Base-by-base conservation (phyloP, 164 flowering plant species). In the Pachysandra terminalis region DNA sequence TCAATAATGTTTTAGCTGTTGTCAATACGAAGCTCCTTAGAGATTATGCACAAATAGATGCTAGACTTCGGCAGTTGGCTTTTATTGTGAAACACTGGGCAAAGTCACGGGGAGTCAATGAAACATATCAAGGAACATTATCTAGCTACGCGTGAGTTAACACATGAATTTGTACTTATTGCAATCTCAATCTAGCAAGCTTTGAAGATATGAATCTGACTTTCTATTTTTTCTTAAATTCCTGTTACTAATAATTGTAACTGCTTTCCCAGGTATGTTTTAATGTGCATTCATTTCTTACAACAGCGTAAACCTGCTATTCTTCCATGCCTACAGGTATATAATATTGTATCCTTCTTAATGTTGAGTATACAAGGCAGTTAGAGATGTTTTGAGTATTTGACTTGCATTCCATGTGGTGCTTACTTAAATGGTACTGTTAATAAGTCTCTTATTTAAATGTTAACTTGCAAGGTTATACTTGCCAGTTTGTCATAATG, bases 141-240 rank as follows among this genome's bases (percentile, higher is more conserved):
- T 96, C 99, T 62, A 96, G 99, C 81, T 96, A 96, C 78, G 97
- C 99, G 98, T 95, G 82, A 89, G 98, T 92, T 54, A 9, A n/a
- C 72, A 45, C 58, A 21, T 55, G 53, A 59, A 9, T 49, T 59
- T n/a, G 32, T 35, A 32, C 1, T 1, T 26, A 35, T 27, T 15
- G 15, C 19, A 26, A 59, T n/a, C 45, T 56, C 21, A 23, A 51
- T 26, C 59, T 65, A 27, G 45, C 51, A 13, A 13, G 5, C 56
- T 32, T 66, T 19, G 12, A 13, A 40, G 54, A 19, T 45, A 17
- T 24, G n/a, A 16, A 56, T 9, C 40, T 17, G 8, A 41, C 48
- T 69, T 63, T 2, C 19, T 53, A 9, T 49, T 0, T 27, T 21
- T 24, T 67, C 25, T 57, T 37, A 22, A 14, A 26, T 26, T 48